A percentile compares a stretch with the other conserved stretches of the same genome.
phyloP scores from a whole-genome alignment of 1,284 basidiomycete species.

The Austroboletus niveus region DNA sequence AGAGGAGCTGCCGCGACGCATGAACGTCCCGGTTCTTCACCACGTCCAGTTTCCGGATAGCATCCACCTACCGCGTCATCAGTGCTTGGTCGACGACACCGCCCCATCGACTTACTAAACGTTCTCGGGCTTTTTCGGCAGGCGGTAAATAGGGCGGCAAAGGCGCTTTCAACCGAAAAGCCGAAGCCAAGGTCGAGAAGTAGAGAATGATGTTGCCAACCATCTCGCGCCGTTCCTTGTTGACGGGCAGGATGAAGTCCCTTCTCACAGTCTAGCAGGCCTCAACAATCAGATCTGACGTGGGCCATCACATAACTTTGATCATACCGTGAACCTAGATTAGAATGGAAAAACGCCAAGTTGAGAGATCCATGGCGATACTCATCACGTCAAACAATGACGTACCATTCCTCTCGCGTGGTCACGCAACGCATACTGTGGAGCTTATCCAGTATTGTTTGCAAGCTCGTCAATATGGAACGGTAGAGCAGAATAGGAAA shows the following conservation, averaged over 20 bases:
- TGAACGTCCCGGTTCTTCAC: conserved; percentile 75
- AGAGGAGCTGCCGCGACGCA: conserved; percentile 81
- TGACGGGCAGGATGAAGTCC: conserved; percentile 90
- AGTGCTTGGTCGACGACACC: too few species aligned
- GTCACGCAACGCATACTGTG: conserved; percentile 97
- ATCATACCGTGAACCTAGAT: conserved; percentile 62
- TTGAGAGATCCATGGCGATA: background rate
- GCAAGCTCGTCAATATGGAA: conserved; percentile 80
- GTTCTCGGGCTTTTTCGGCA: conserved; percentile 77
- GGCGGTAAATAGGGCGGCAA: conserved; percentile 94
- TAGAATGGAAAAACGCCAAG: conserved; percentile 2
- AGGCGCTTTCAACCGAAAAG: conserved; percentile 87
- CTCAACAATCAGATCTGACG: background rate
- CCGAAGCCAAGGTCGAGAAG: conserved; percentile 85
- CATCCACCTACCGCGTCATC: conserved; percentile 55
- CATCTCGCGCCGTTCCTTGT: conserved; percentile 85
- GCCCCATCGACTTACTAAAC: conserved; percentile 52
- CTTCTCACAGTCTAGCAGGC: conserved; percentile 61
- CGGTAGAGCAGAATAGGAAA: conserved; percentile 85
- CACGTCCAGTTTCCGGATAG: conserved; percentile 81
- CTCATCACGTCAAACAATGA: conserved; percentile 8
- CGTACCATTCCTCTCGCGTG: conserved; percentile 88
- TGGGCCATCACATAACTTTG: background rate
- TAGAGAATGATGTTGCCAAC: conserved; percentile 92
- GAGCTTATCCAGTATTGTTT: conserved; percentile 85